phyloP scores from a whole-genome alignment of 2,329 filamentous ascomycete genomes.

The Fusarium sublunatum region DNA sequence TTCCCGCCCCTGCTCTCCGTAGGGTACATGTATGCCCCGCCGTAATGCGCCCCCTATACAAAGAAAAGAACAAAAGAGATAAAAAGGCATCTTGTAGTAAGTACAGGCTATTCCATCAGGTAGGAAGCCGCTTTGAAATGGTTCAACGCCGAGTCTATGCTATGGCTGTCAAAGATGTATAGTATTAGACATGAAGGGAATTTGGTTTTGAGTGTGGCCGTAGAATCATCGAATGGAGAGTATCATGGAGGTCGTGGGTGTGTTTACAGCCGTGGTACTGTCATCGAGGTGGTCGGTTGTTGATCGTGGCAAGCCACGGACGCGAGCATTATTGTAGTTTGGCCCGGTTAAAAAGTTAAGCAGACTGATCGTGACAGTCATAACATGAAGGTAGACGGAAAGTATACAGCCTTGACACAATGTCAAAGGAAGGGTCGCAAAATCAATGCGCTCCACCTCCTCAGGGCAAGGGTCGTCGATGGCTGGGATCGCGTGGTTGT shows the following conservation, averaged over 20 bases:
- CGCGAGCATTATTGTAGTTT: constrained; percentile 21
- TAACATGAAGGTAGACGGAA: constrained; percentile 5
- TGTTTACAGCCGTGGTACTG: constrained; percentile 36
- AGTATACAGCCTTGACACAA: constrained; percentile 13
- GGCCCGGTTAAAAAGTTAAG: constrained; percentile 3
- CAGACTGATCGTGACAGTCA: constrained; percentile 4
- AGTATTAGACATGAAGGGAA: constrained; percentile 47
- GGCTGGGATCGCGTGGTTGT: constrained; percentile 60
- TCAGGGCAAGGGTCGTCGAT: constrained; percentile 53
- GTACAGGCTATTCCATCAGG: constrained; percentile 42
- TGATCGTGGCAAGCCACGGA: constrained; percentile 33
- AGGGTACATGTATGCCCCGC: constrained; percentile 41
- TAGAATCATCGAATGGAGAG: constrained; percentile 44
- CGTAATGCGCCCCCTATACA: constrained; percentile 46
- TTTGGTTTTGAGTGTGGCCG: constrained; percentile 33
- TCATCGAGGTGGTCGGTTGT: constrained; percentile 44
- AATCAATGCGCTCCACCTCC: constrained; percentile 29
- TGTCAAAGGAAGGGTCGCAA: constrained; percentile 29
- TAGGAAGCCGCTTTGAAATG: constrained; percentile 37
- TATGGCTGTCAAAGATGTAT: constrained; percentile 45
- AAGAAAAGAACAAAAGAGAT: constrained; percentile 39
- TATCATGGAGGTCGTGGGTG: constrained; percentile 39
- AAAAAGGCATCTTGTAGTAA: constrained; percentile 43
- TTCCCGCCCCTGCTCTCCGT: constrained; percentile 34
- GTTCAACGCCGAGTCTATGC: constrained; percentile 52